Percentiles rank a stretch among this genome's conserved stretches.
phyloP scores from a whole-genome alignment of 306 rosid genomes.

The Carpinus viminea region DNA sequence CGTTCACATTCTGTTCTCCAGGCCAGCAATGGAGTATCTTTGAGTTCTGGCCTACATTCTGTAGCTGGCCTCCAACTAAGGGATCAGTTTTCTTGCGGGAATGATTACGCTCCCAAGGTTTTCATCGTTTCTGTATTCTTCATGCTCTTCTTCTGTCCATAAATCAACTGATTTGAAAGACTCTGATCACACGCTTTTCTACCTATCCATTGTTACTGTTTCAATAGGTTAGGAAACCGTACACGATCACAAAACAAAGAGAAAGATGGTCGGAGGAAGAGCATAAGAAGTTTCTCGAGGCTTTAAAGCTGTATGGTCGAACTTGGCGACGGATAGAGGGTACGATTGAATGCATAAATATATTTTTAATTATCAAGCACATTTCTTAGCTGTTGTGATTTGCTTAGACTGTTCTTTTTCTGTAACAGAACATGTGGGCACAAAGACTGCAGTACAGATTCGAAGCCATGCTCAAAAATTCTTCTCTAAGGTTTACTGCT shows the following conservation, averaged over 20 bases:
- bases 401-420: conserved; percentile 33
- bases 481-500: conserved; percentile 80
- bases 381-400: conserved; percentile 16
- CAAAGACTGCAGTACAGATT: conserved; percentile 95
- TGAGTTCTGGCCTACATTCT: conserved; percentile 32
- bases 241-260: conserved; percentile 81
- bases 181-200: conserved; percentile 16
- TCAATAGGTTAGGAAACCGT: conserved; percentile 71
- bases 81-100: conserved; percentile 55
- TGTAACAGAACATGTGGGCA: conserved; percentile 73
- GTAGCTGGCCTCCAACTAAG: conserved; percentile 40
- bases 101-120: conserved; percentile 68
- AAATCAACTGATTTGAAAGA: conserved; percentile 12
- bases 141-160: not conserved
- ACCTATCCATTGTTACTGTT: not conserved
- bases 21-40: conserved; percentile 35
- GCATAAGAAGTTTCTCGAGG: conserved; percentile 79
- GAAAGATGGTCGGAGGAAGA: conserved; percentile 93
- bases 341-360: conserved; percentile 22
- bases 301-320: conserved; percentile 73
- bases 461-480: conserved; percentile 98
- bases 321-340: conserved; percentile 91
- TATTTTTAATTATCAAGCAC: conserved; percentile 11
- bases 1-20: conserved; percentile 30
- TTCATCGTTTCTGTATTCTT: conserved; percentile 4